A percentile compares a stretch with the other conserved stretches of the same genome.
These are phyloP conservation scores for Amanita exitialis DNA, from an alignment of 768 basidiomycete species.

Conservation along the genomic window DNA sequence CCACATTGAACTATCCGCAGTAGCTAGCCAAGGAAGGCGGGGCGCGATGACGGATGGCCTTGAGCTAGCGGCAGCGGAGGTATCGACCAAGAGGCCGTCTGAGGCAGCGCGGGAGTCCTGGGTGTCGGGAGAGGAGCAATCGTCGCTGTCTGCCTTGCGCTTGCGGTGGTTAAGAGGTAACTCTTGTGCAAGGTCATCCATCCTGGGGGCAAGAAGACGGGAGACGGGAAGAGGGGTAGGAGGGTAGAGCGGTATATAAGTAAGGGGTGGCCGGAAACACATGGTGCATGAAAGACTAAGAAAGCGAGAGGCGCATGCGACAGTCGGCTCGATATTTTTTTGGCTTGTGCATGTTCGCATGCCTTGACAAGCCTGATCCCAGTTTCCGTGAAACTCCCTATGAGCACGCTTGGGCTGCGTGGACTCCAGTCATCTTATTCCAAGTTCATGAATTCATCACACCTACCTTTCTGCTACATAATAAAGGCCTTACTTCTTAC, in stretches of 20 bases:
- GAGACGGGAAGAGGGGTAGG: constrained; percentile 11
- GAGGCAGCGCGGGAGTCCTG: constrained; percentile 7
- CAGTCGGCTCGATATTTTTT: constrained; percentile 3
- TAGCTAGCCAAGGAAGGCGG: constrained; percentile 28
- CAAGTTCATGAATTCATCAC: constrained; percentile 4
- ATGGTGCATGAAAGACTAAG: constrained; percentile 27
- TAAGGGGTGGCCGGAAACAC: constrained; percentile 30
- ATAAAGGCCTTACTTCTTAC: constrained; percentile 2
- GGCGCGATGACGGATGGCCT: constrained; percentile 20
- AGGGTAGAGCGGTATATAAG: constrained; percentile 27
- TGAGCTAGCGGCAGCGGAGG: constrained; percentile 2
- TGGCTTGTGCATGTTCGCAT: constrained; percentile 20
- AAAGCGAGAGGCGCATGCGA: constrained; percentile 15
- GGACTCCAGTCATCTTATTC: constrained; percentile 8
- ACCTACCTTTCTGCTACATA: constrained; percentile 8
- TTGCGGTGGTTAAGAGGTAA: constrained; percentile 48
- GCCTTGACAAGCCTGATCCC: constrained; percentile 23
- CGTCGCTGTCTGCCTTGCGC: constrained; percentile 55
- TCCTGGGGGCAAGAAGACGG: constrained; percentile 18
- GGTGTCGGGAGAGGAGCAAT: constrained; percentile 17
- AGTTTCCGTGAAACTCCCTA: constrained; percentile 7
- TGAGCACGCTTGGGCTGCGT: constrained; percentile 13
- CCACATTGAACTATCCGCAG: constrained; percentile 18
- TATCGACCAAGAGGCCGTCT: constrained; percentile 1
- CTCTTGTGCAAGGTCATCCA: constrained; percentile 57